These are phyloP conservation scores for Tuber indicum DNA, from an alignment of 495 filamentous ascomycete genomes.

Conservation along the genomic window DNA sequence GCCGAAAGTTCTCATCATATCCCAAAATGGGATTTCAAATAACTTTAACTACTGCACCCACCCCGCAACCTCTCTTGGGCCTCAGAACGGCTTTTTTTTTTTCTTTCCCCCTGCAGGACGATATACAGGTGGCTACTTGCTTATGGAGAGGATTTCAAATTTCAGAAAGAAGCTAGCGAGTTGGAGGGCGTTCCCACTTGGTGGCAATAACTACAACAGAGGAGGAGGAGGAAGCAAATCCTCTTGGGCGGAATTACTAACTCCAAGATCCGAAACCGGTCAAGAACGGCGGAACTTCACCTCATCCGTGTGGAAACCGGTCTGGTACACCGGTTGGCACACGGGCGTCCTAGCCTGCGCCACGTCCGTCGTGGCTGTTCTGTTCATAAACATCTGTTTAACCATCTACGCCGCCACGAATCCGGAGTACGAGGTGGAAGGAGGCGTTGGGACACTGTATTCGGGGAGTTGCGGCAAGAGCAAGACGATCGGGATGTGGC, in stretches of 20 bases:
- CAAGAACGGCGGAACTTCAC: background rate
- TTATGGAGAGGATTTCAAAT: background rate
- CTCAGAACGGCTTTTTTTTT: background rate
- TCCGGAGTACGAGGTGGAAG: background rate
- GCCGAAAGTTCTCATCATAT: background rate
- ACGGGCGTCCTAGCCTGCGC: background rate
- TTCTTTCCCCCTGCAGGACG: too few relatives aligned
- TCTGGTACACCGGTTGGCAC: background rate
- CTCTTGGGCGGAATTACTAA: background rate
- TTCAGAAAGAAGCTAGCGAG: background rate
- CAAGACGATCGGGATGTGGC: background rate
- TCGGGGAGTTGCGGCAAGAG: slow-evolving; percentile 5
- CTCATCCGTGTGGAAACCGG: background rate
- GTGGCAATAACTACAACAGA: background rate
- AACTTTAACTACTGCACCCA: background rate
- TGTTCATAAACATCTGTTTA: slow-evolving; percentile 6
- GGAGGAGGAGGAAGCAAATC: background rate
- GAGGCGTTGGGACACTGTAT: background rate
- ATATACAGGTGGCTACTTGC: background rate
- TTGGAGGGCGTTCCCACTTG: background rate
- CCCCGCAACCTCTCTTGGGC: background rate
- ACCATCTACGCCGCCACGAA: slow-evolving; percentile 3
- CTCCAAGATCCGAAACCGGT: background rate
- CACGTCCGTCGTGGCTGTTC: background rate
- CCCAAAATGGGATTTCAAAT: background rate